Conservation (phyloP, 306 rosid genomes). For the Casuarina glauca region DNA sequence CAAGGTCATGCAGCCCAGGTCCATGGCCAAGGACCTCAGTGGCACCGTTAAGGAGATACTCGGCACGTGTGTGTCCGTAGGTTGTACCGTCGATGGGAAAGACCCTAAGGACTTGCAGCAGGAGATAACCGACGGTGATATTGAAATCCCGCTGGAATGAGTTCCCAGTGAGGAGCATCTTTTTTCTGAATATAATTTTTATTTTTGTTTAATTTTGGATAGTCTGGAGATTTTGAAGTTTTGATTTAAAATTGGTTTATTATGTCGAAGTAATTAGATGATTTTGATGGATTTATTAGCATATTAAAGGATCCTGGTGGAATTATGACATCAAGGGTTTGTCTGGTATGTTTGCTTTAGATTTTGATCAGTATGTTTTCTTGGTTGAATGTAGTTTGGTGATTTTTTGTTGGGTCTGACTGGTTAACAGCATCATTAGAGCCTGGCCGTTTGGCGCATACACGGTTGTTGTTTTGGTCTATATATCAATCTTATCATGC, state of each 20-base stretch:
- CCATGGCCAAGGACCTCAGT: slow-evolving; percentile 80
- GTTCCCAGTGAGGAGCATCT: slow-evolving; percentile 13
- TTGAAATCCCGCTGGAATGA: slow-evolving; percentile 81
- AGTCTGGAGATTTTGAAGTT: slow-evolving; percentile 26
- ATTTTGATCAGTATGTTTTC: not conserved
- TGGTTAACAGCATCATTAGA: not conserved
- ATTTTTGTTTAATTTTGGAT: slow-evolving; percentile 31
- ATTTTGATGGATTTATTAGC: slow-evolving; percentile 18
- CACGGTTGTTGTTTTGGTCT: not conserved
- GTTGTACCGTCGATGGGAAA: slow-evolving; percentile 85
- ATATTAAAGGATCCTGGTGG: slow-evolving; percentile 17
- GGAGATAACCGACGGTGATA: slow-evolving; percentile 75
- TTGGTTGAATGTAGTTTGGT: not conserved
- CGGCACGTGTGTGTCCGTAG: slow-evolving; percentile 87
- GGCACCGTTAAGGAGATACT: slow-evolving; percentile 83
- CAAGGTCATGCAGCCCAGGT: slow-evolving; percentile 63
- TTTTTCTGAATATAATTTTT: slow-evolving; percentile 2
- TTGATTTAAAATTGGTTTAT: slow-evolving; percentile 21
- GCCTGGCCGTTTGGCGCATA: not conserved
- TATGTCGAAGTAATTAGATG: slow-evolving; percentile 41
- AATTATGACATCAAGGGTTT: slow-evolving; percentile 14
- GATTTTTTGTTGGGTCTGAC: not conserved
- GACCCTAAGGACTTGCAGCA: slow-evolving; percentile 88
- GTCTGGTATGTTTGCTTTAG: slow-evolving; percentile 4
- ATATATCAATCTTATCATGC: not conserved